Conservation (phyloP, 192 early-diverging fungal species). For the Gryganskiella cystojenkinii region DNA sequence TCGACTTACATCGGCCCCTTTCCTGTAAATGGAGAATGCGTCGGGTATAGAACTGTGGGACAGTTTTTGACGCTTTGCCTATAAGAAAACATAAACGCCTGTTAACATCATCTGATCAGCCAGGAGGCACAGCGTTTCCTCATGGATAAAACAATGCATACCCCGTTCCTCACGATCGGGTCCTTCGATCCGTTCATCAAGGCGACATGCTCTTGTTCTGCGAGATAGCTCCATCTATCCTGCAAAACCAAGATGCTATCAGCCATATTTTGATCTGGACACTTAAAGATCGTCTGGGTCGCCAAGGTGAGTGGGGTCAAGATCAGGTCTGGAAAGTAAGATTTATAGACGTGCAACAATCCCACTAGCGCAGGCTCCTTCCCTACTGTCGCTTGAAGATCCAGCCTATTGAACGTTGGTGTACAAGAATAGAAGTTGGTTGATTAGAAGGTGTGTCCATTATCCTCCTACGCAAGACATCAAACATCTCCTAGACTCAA, state of each 20-base stretch:
- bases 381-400: conserved; percentile 45
- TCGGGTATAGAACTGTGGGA: conserved; percentile 46
- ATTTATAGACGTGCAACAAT: conserved; percentile 59
- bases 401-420: conserved; percentile 53
- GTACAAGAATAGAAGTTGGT: too few relatives aligned
- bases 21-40: conserved; percentile 34
- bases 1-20: conserved; percentile 35
- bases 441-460: too few relatives aligned
- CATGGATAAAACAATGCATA: neutral
- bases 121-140: neutral
- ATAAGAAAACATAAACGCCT: neutral
- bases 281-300: conserved; percentile 54
- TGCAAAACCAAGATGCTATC: conserved; percentile 41
- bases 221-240: conserved; percentile 45
- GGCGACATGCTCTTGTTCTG: neutral
- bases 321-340: conserved; percentile 58
- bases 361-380: conserved; percentile 55
- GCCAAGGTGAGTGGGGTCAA: conserved; percentile 36
- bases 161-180: conserved; percentile 17
- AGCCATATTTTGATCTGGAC: conserved; percentile 49
- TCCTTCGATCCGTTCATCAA: conserved; percentile 38
- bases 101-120: neutral
- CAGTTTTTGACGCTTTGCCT: conserved; percentile 57
- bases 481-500: neutral
- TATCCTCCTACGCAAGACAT: neutral